phyloP scores from a whole-genome alignment of 306 rosid genomes.

The Cucurbita maxima region DNA sequence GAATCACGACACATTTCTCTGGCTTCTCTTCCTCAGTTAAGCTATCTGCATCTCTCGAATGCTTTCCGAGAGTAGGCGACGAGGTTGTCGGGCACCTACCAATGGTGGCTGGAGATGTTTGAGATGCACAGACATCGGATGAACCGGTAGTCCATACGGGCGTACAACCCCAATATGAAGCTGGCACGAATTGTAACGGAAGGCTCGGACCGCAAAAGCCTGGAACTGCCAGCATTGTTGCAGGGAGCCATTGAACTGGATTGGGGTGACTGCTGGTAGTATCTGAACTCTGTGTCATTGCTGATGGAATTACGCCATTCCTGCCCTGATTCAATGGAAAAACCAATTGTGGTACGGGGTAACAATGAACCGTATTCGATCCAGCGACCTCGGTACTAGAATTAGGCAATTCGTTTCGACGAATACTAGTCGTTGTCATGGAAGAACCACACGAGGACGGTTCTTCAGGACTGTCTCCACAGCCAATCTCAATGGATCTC shows the following conservation, averaged over 20 bases:
- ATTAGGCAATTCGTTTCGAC: slow-evolving; percentile 23
- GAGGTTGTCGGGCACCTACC: slow-evolving; percentile 29
- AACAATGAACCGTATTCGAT: slow-evolving; percentile 19
- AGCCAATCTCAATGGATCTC: slow-evolving; percentile 12
- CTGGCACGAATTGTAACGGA: slow-evolving; percentile 33
- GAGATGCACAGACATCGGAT: slow-evolving; percentile 28
- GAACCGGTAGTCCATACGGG: slow-evolving; percentile 26
- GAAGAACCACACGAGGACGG: slow-evolving; percentile 26
- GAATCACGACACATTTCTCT: slow-evolving; percentile 26
- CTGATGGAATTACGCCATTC: slow-evolving; percentile 16
- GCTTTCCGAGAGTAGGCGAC: slow-evolving; percentile 43
- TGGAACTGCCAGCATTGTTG: slow-evolving; percentile 34
- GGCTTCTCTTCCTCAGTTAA: slow-evolving; percentile 23
- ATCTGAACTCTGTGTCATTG: slow-evolving; percentile 6
- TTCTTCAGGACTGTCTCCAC: slow-evolving; percentile 22
- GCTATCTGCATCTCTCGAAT: slow-evolving; percentile 24
- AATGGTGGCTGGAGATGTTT: slow-evolving; percentile 24
- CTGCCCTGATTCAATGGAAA: slow-evolving; percentile 30
- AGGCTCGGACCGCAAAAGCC: slow-evolving; percentile 26
- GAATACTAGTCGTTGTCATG: slow-evolving; percentile 10
- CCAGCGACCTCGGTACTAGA: slow-evolving; percentile 9
- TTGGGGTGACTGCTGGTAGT: slow-evolving; percentile 9
- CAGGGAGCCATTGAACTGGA: slow-evolving; percentile 27
- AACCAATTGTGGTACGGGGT: slow-evolving; percentile 34
- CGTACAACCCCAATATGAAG: slow-evolving; percentile 30